Percentiles rank a stretch among this genome's conserved stretches.
Evolutionary conservation across 805 yeast species (phyloP).

Genomic region (Lachancea mirantina): DNA sequence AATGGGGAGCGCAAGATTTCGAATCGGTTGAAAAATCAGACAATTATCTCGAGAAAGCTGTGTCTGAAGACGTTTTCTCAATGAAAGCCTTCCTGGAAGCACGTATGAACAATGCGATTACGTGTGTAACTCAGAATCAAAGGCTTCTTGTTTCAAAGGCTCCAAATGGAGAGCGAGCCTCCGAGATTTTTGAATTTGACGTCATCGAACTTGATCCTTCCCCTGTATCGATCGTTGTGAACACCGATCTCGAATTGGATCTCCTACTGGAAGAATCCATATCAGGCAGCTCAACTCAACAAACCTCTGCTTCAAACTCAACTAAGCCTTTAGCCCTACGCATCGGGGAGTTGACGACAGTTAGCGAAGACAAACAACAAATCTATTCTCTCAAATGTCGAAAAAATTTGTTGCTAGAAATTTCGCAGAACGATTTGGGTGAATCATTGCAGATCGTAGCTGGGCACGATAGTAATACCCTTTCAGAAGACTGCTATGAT

Average conservation of each 20-base stretch:
- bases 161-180: conserved; percentile 4
- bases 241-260: conserved; percentile 45
- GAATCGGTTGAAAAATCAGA: no score
- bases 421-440: conserved; percentile 1
- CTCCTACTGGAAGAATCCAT: conserved; percentile 14
- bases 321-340: neutral
- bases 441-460: conserved; percentile 4
- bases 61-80: conserved; percentile 1
- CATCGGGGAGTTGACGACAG: neutral
- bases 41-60: no score
- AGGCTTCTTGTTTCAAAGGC: conserved; percentile 3
- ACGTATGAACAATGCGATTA: conserved; percentile 5
- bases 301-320: neutral
- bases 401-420: neutral
- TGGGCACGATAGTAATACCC: conserved; percentile 1
- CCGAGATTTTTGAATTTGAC: conserved; percentile 15
- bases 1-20: no score
- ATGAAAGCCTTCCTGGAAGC: conserved; percentile 7
- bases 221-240: conserved; percentile 44
- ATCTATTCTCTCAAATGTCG: neutral
- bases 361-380: neutral
- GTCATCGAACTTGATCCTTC: conserved; percentile 38
- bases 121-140: neutral
- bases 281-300: neutral
- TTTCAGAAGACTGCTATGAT: conserved; percentile 2